Evolutionary conservation across 2,329 filamentous ascomycete genomes (phyloP), one percentile per base, ranked within the genome.

Genomic region (Sclerotinia borealis): DNA sequence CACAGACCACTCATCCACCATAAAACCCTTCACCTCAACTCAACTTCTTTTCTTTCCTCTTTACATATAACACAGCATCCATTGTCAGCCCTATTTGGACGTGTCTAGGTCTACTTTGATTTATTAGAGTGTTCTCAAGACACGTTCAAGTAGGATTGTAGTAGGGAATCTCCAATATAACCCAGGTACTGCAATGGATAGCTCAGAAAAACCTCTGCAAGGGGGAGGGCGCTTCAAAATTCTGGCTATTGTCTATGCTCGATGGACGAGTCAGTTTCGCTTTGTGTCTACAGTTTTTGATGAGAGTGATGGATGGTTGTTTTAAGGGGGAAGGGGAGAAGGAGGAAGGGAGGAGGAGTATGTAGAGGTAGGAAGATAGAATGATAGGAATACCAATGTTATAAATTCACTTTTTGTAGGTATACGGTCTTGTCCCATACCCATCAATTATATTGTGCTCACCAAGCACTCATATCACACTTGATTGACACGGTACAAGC

Each of bases 41-140:
- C 54, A 45, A 36, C 29, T 45, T 45, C 39, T 45, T 58, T 34
- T 34, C 39, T 58, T 58, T 25, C 15, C 54, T 58, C 54, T 58
- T 58, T 34, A 58, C 54, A 58, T 58, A 58, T 58, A 58, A 58
- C 54, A 47, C 54, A 45, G 54, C 54, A 58, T 58, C 29, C n/a
- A 29, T 36, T 58, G 39, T 58, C 54, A 58, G 29, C 39, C 39
- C 54, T 31, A 55, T 13, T 6, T 34, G 19, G 6, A 5, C n/a
- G 11, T 4, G 13, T 51, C 1, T 13, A 51, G 11, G 19, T 36
- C 34, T 51, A 51, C 49, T 51, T 51, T n/a, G n/a, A n/a, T n/a
- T n/a, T n/a, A n/a, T n/a, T n/a, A n/a, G n/a, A n/a, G n/a, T n/a
- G n/a, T n/a, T n/a, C n/a, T n/a, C n/a, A n/a, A 19, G n/a, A 51